Percentiles rank a stretch among this genome's conserved stretches.
Evolutionary conservation across 495 filamentous ascomycete genomes (phyloP).

Genomic region (Tetracladium setigerum): DNA sequence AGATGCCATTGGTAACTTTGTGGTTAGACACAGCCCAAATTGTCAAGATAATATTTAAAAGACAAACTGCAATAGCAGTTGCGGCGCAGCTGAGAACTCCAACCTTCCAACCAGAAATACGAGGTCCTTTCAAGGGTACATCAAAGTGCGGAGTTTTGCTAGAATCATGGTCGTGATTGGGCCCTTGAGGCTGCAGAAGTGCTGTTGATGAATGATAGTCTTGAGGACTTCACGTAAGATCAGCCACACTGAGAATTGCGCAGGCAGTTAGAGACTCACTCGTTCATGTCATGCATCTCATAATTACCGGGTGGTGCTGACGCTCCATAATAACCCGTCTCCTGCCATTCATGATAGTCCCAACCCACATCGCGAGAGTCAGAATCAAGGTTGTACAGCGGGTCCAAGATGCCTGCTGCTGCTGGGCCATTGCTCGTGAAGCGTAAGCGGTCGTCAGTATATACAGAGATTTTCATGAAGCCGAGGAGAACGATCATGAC

Average conservation of each 20-base stretch:
- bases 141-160: no score
- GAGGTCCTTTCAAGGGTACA: no score
- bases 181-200: no score
- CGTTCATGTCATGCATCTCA: not conserved
- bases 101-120: slow-evolving; percentile 7
- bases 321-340: not conserved
- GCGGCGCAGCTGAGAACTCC: slow-evolving; percentile 9
- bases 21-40: slow-evolving; percentile 8
- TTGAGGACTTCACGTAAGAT: no score
- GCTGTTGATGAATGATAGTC: no score
- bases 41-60: slow-evolving; percentile 6
- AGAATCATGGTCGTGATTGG: no score
- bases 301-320: not conserved
- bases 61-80: slow-evolving; percentile 3
- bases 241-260: not conserved
- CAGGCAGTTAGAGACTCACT: not conserved
- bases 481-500: no score
- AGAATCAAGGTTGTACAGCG: not conserved
- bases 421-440: slow-evolving; percentile 1
- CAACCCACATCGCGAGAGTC: not conserved
- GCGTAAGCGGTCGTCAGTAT: no score
- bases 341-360: not conserved
- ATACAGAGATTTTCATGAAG: no score
- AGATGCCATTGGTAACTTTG: not conserved
- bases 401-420: slow-evolving; percentile 1